Evolutionary conservation across 2,329 filamentous ascomycete genomes (phyloP).

Genomic region (Setomelanomma holmii): DNA sequence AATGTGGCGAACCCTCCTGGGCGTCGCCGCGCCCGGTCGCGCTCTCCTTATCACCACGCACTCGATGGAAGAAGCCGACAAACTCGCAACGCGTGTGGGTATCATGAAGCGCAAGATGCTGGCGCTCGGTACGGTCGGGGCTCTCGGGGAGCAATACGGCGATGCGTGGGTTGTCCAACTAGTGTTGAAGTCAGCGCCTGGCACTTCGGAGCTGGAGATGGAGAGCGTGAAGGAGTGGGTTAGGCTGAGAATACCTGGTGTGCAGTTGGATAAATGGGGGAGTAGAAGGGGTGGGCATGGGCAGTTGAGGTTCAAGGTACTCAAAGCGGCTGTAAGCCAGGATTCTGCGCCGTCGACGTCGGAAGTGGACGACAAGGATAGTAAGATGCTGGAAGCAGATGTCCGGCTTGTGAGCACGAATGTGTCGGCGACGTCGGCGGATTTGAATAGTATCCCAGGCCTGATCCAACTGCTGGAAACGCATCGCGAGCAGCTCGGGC

Average conservation of each 20-base stretch:
- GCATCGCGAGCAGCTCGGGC: constrained; percentile 69
- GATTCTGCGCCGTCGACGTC: not conserved
- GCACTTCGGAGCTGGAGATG: constrained; percentile 74
- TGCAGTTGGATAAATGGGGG: constrained; percentile 65
- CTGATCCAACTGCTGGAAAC: constrained; percentile 78
- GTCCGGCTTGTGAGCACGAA: constrained; percentile 29
- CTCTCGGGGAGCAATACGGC: constrained; percentile 76
- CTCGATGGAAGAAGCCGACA: constrained; percentile 94
- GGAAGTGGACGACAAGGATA: constrained; percentile 9
- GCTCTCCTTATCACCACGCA: constrained; percentile 89
- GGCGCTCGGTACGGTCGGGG: constrained; percentile 77
- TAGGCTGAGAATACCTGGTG: constrained; percentile 64
- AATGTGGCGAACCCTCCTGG: constrained; percentile 87
- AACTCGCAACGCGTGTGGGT: constrained; percentile 80
- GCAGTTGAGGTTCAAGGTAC: constrained; percentile 83
- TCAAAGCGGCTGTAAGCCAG: constrained; percentile 55
- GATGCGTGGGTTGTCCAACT: constrained; percentile 83
- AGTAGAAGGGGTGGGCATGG: constrained; percentile 77
- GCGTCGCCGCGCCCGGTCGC: constrained; percentile 73
- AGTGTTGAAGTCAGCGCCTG: constrained; percentile 76
- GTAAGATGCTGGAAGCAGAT: constrained; percentile 23
- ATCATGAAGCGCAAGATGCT: constrained; percentile 89
- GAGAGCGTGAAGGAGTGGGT: constrained; percentile 72
- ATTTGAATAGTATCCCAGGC: constrained; percentile 64
- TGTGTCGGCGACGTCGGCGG: constrained; percentile 8